Evolutionary conservation across 805 yeast genomes (phyloP).

Genomic region (Pichia thaimueangensis): DNA sequence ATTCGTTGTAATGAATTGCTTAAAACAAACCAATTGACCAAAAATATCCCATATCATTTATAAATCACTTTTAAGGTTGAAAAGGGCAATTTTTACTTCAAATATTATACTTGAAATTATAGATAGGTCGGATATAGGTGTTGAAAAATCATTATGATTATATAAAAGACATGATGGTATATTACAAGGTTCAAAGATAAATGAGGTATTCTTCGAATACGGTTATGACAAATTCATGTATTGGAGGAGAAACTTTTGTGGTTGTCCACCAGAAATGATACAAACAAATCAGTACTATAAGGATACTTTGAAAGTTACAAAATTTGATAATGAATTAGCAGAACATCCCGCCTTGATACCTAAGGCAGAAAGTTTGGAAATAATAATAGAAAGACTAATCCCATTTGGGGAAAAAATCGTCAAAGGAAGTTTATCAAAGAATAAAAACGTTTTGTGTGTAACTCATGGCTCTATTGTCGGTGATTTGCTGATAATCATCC

Average conservation of each 20-base stretch:
- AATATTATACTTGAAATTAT: constrained; percentile 56
- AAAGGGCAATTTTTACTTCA: constrained; percentile 72
- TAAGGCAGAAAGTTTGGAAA: constrained; percentile 63
- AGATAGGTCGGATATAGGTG: constrained; percentile 41
- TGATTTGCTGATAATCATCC: constrained; percentile 64
- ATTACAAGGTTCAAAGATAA: constrained; percentile 73
- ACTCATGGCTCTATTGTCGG: constrained; percentile 83
- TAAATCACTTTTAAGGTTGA: constrained; percentile 56
- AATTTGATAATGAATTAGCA: constrained; percentile 29
- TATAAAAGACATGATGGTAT: constrained; percentile 84
- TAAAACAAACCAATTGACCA: constrained; percentile 38
- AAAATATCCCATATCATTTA: constrained; percentile 32
- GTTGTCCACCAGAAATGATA: constrained; percentile 52
- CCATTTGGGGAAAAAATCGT: constrained; percentile 55
- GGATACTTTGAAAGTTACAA: constrained; percentile 16
- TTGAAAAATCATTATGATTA: constrained; percentile 68
- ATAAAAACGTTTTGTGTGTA: constrained; percentile 58
- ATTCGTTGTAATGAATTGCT: constrained; percentile 52
- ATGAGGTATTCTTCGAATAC: constrained; percentile 52
- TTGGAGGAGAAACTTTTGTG: constrained; percentile 75
- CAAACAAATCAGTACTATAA: constrained; percentile 34
- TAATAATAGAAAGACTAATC: constrained; percentile 61
- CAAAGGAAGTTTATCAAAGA: constrained; percentile 39
- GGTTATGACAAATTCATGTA: constrained; percentile 71
- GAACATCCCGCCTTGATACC: constrained; percentile 46